These are phyloP conservation scores for Aspergillus hancockii DNA, from an alignment of 495 filamentous ascomycete genomes.

Conservation along the genomic window DNA sequence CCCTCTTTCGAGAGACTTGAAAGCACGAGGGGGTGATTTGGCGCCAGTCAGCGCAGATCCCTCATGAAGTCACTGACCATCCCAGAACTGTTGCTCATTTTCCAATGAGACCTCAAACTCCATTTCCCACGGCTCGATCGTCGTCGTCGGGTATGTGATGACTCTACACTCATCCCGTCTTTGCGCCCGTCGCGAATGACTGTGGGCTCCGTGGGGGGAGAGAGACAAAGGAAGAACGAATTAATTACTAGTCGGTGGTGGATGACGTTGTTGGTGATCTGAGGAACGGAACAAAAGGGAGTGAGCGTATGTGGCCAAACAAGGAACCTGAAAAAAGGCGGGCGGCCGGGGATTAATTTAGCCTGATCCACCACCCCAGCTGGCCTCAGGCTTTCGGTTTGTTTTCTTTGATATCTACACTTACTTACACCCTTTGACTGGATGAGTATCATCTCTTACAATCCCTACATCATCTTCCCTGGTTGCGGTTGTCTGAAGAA, in stretches of 20 bases:
- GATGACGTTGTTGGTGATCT: not conserved
- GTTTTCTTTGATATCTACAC: too few species aligned
- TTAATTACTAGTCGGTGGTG: not conserved
- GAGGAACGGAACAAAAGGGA: not conserved
- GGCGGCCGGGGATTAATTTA: conserved; percentile 3
- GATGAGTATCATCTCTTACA: too few species aligned
- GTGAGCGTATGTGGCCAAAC: conserved; percentile 15
- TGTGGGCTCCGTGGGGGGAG: conserved; percentile 12
- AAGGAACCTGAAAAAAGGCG: not conserved
- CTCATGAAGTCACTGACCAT: conserved; percentile 58
- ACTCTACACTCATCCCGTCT: conserved; percentile 46
- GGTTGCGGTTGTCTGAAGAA: not conserved
- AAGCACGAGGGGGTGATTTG: not conserved
- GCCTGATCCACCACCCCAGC: conserved; percentile 1
- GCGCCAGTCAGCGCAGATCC: not conserved
- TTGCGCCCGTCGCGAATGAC: conserved; percentile 23
- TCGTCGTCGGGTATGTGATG: conserved; percentile 35
- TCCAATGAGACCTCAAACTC: conserved; percentile 69
- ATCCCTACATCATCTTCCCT: not conserved
- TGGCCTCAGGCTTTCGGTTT: not conserved
- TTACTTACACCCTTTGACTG: too few species aligned
- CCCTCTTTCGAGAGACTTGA: not conserved
- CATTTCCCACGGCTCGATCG: conserved; percentile 50
- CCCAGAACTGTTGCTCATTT: conserved; percentile 91
- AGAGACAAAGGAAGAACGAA: conserved; percentile 5